phyloP scores from a whole-genome alignment of 805 yeast species.

The Dipodascopsis uninucleata region DNA sequence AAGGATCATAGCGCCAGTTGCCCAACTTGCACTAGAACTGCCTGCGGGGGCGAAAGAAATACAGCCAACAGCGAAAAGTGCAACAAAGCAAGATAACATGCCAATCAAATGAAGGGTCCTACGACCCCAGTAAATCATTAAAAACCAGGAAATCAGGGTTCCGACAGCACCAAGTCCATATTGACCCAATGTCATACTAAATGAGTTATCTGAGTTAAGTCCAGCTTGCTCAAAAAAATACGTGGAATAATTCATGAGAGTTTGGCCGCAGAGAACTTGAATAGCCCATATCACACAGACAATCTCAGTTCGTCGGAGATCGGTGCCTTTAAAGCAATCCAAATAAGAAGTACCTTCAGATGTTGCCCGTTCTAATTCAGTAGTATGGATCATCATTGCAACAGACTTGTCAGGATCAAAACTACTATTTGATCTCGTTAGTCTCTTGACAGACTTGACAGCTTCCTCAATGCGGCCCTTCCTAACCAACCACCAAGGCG shows the following conservation, averaged over 20 bases:
- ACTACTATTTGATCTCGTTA: slow-evolving; percentile 4
- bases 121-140: slow-evolving; percentile 8
- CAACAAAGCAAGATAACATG: slow-evolving; percentile 1
- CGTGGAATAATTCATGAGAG: slow-evolving; percentile 37
- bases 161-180: slow-evolving; percentile 44
- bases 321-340: neutral
- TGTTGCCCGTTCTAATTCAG: neutral
- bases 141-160: slow-evolving; percentile 30
- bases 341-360: neutral
- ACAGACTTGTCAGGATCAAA: neutral
- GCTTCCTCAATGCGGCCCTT: slow-evolving; percentile 8
- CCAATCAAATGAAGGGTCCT: slow-evolving; percentile 27
- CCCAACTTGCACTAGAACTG: slow-evolving; percentile 23
- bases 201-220: slow-evolving; percentile 7
- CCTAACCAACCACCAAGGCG: slow-evolving; percentile 25
- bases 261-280: neutral
- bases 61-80: slow-evolving; percentile 23
- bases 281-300: neutral
- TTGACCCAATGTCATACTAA: slow-evolving; percentile 3
- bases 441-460: slow-evolving; percentile 1
- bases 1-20: slow-evolving; percentile 44
- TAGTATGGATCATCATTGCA: slow-evolving; percentile 6
- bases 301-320: slow-evolving; percentile 27
- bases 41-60: slow-evolving; percentile 14
- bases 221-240: slow-evolving; percentile 39